Percentiles rank a stretch among this genome's conserved stretches.
These are phyloP conservation scores for Fagopyrum esculentum DNA, from an alignment of 148 eudicot genomes.

Conservation along the genomic window DNA sequence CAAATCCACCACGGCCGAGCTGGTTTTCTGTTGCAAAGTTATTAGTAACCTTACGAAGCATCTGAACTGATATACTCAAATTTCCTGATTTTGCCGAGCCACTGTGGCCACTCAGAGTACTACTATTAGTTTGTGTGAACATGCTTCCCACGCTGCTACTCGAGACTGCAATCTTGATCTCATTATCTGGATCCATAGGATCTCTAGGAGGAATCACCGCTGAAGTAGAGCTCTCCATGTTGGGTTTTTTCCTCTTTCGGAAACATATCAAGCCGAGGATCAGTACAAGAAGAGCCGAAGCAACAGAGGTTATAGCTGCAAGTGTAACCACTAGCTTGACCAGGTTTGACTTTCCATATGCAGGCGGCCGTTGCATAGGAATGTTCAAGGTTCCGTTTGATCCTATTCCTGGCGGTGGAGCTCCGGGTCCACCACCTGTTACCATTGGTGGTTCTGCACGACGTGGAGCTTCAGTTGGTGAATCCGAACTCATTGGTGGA, in stretches of 20 bases:
- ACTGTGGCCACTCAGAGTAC: conserved; percentile 24
- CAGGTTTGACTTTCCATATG: conserved; percentile 17
- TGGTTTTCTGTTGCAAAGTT: conserved; percentile 52
- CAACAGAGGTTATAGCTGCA: conserved; percentile 18
- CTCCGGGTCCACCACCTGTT: background rate
- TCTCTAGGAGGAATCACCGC: conserved; percentile 49
- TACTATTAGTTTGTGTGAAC: conserved; percentile 23
- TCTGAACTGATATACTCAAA: conserved; percentile 47
- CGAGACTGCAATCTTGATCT: conserved; percentile 42
- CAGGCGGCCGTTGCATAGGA: conserved; percentile 7
- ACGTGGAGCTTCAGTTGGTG: conserved; percentile 7
- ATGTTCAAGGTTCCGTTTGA: conserved; percentile 14
- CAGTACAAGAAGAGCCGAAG: conserved; percentile 21
- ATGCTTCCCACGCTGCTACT: conserved; percentile 26
- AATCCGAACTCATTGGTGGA: conserved; percentile 9
- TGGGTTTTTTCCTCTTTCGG: conserved; percentile 29
- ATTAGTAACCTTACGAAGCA: conserved; percentile 52
- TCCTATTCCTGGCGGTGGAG: conserved; percentile 17
- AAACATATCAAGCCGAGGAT: conserved; percentile 21
- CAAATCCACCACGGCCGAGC: conserved; percentile 85
- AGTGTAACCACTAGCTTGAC: conserved; percentile 19
- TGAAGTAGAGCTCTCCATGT: conserved; percentile 20
- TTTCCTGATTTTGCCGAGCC: conserved; percentile 40
- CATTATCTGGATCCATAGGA: conserved; percentile 31
- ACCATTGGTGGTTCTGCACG: conserved; percentile 11